Evolutionary conservation across 805 yeast genomes (phyloP), one percentile per base, ranked within the genome.

Genomic region (Lipomyces lipofer): DNA sequence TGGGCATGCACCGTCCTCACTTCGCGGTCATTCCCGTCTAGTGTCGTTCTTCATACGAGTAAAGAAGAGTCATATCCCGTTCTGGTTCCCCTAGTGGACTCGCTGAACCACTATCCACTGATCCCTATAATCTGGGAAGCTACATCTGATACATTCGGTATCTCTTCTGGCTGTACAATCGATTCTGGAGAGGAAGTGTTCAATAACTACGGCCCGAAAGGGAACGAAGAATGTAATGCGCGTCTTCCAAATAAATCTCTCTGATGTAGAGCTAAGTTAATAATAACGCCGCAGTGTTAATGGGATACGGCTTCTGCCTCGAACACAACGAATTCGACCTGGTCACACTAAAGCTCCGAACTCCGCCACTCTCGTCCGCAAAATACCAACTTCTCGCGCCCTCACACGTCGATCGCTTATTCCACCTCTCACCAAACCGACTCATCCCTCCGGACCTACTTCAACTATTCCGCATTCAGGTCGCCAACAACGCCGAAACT

Each of bases 121-220:
- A 73, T 84, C 0, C 73, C 79, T 17, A 91, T 88, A 0, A 71
- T 78, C 17, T 91, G 97, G 97, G 64, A 60, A 1, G 65, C 58
- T 5, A 43, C 51, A 4, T 60, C 58, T 15, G 63, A 54, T 1
- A 59, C 65, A 1, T 78, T 80, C 53, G 65, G 68, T n/a, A 83
- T 83, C 60, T 70, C 67, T 36, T 40, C 61, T 4, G 63, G 50
- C 28, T 21, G 21, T 43, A 35, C 52, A 43, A 36, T 67, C 35
- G 42, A 58, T 6, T 59, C 57, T 1, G 79, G 78, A 1, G 67
- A 70, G 1, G 85, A 88, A 66, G 58, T 91, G 1, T 87, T 71
- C 70, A 90, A 90, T 67, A 87, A 88, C 69, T 90, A 91, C 69
- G 97, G 97, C 1, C 82, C 86, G 50, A 90, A 89, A 68, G 86